These are phyloP conservation scores for Exophiala xenobiotica DNA, from an alignment of 2,329 filamentous ascomycete genomes.

Conservation along the genomic window DNA sequence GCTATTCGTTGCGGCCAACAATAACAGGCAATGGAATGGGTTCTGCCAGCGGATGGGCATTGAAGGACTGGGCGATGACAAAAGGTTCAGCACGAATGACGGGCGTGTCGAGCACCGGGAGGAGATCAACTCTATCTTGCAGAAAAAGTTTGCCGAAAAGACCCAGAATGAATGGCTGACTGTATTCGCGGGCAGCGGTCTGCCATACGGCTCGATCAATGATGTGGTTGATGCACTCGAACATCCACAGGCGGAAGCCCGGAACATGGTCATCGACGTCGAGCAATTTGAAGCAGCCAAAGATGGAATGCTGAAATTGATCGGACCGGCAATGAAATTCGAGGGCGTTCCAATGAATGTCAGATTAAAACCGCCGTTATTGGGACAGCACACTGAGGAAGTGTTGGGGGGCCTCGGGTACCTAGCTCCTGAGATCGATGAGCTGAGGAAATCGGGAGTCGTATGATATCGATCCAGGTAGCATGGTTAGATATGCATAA, in stretches of 20 bases:
- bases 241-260: conserved; percentile 24
- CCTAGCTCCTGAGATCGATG: conserved; percentile 18
- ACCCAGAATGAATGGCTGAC: conserved; percentile 24
- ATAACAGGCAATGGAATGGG: conserved; percentile 29
- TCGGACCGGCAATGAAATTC: conserved; percentile 29
- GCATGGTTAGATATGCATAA: conserved; percentile 1
- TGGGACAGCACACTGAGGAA: conserved; percentile 28
- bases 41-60: conserved; percentile 23
- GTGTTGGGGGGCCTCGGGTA: conserved; percentile 25
- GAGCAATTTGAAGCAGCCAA: conserved; percentile 26
- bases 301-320: conserved; percentile 25
- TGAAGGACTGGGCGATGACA: conserved; percentile 16
- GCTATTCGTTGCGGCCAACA: conserved; percentile 29
- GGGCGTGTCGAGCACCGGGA: conserved; percentile 27
- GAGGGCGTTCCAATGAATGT: conserved; percentile 19
- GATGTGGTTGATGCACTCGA: conserved; percentile 28
- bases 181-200: conserved; percentile 27
- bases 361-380: conserved; percentile 24
- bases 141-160: conserved; percentile 22
- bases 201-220: conserved; percentile 30
- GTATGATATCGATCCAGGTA: conserved; percentile 9
- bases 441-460: conserved; percentile 28
- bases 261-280: conserved; percentile 27
- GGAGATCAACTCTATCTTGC: conserved; percentile 23
- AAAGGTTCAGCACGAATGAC: conserved; percentile 26